Evolutionary conservation across 257 asterid genomes (phyloP), one percentile per base, ranked within the genome.

Genomic region (Nicotiana tabacum): DNA sequence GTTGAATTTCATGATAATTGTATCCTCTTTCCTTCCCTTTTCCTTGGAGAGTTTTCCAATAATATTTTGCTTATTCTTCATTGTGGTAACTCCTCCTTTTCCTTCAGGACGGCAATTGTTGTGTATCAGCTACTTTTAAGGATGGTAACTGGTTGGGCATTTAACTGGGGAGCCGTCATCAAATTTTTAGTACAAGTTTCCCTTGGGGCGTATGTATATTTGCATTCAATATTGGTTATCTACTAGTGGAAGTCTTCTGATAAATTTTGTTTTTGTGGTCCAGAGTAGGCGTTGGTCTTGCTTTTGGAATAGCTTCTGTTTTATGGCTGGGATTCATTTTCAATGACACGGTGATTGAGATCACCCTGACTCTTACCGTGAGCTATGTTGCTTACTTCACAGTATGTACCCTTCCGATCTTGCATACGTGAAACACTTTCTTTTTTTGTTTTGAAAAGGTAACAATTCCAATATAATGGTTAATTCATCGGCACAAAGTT

Each of bases 321-420:
- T 79, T 96, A 84, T 94, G 99, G 99, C 93, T 96, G 89, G 93
- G 99, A 83, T 96, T 87, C 88, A 93, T 96, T 90, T 96, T 96
- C 95, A 96, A 96, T 84, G 99, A 96, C 88, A 96, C 99, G 5
- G 96, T 94, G 86, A 94, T 94, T 82, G 98, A 96, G 90, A 93
- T 96, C 82, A 88, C 94, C 1, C 84, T 96, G 87, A 96, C 99
- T 76, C 87, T 94, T 82, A 98, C 99, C 53, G 98, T 93, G 92
- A 96, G 99, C 98, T 96, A 96, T 87, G 83, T 93, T 69, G 97
- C 99, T 66, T 96, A 83, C 91, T 96, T 93, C 90, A 92, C 98
- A 24, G 99, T 96, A 91, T 66, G 97, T 69, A 78, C 83, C 77
- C 77, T 58, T 78, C 67, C 79, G 88, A 82, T 74, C 87, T 84